phyloP scores from a whole-genome alignment of 1,284 basidiomycete genomes.

The Trametes pubescens region DNA sequence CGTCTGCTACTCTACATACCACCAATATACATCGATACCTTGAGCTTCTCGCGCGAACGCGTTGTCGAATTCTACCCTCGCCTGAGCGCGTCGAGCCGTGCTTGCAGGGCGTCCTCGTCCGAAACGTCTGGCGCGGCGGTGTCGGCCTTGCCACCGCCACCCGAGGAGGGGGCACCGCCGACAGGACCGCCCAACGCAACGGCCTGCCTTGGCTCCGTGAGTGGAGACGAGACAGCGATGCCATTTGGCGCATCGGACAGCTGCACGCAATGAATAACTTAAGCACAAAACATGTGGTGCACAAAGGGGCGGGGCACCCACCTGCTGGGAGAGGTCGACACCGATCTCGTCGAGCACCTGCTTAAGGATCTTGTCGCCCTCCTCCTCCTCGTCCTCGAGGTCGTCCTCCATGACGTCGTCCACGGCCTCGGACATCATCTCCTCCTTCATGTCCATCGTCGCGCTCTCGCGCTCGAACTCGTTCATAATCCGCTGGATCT shows the following conservation, averaged over 20 bases:
- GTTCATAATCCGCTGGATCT: slow-evolving; percentile 95
- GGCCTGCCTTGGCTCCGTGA: slow-evolving; percentile 73
- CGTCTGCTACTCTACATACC: slow-evolving; percentile 26
- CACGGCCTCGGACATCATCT: slow-evolving; percentile 99
- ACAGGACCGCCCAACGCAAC: slow-evolving; percentile 81
- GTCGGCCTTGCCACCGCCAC: slow-evolving; percentile 41
- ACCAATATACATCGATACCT: slow-evolving; percentile 18
- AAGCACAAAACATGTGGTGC: too few relatives aligned
- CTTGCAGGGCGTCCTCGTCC: slow-evolving; percentile 72
- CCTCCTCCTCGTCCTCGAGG: slow-evolving; percentile 92
- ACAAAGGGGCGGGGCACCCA: slow-evolving; percentile 7
- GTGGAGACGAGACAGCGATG: slow-evolving; percentile 67
- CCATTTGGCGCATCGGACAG: slow-evolving; percentile 86
- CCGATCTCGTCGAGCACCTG: slow-evolving; percentile 99
- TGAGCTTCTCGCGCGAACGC: background rate
- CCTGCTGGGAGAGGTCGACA: slow-evolving; percentile 91
- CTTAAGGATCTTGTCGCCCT: slow-evolving; percentile 95
- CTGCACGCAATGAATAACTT: slow-evolving; percentile 49
- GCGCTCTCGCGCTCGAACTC: slow-evolving; percentile 98
- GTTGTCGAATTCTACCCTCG: slow-evolving; percentile 30
- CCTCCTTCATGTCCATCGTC: slow-evolving; percentile 99
- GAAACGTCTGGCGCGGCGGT: slow-evolving; percentile 57
- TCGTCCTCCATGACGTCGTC: slow-evolving; percentile 99
- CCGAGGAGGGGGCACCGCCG: slow-evolving; percentile 46
- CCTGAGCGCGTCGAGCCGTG: slow-evolving; percentile 38